phyloP scores from a whole-genome alignment of 1,284 basidiomycete species.

The Stygiomarasmius scandens region DNA sequence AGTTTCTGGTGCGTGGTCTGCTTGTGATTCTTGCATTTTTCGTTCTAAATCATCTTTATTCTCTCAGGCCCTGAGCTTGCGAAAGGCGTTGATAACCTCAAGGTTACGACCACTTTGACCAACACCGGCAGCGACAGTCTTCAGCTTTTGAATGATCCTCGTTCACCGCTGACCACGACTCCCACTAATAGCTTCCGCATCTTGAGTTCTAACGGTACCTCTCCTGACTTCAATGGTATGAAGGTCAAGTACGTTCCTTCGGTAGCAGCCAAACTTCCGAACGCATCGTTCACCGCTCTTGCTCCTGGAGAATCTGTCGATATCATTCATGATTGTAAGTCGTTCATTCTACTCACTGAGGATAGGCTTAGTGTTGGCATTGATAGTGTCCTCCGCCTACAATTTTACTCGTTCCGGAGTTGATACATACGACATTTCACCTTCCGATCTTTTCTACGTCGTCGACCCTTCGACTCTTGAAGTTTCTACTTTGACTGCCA shows the following conservation, averaged over 20 bases:
- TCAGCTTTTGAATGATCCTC: slow-evolving; percentile 49
- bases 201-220: slow-evolving; percentile 34
- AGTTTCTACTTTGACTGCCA: slow-evolving; percentile 21
- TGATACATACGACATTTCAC: slow-evolving; percentile 44
- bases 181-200: slow-evolving; percentile 48
- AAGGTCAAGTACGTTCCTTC: slow-evolving; percentile 39
- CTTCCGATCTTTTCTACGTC: slow-evolving; percentile 45
- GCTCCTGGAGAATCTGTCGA: slow-evolving; percentile 44
- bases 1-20: slow-evolving; percentile 4
- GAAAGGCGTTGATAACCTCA: slow-evolving; percentile 41
- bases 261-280: slow-evolving; percentile 26
- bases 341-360: too few species aligned
- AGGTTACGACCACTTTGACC: slow-evolving; percentile 42
- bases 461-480: slow-evolving; percentile 32
- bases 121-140: slow-evolving; percentile 52
- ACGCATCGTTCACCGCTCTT: slow-evolving; percentile 41
- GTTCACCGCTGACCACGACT: slow-evolving; percentile 39
- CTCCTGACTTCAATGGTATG: slow-evolving; percentile 43
- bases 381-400: slow-evolving; percentile 50
- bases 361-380: background rate
- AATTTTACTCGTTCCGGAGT: slow-evolving; percentile 46
- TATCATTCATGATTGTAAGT: slow-evolving; percentile 45
- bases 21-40: too few species aligned
- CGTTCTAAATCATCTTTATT: slow-evolving; percentile 1
- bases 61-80: slow-evolving; percentile 38